phyloP scores from a whole-genome alignment of 306 rosid genomes.

The Glycine latifolia region DNA sequence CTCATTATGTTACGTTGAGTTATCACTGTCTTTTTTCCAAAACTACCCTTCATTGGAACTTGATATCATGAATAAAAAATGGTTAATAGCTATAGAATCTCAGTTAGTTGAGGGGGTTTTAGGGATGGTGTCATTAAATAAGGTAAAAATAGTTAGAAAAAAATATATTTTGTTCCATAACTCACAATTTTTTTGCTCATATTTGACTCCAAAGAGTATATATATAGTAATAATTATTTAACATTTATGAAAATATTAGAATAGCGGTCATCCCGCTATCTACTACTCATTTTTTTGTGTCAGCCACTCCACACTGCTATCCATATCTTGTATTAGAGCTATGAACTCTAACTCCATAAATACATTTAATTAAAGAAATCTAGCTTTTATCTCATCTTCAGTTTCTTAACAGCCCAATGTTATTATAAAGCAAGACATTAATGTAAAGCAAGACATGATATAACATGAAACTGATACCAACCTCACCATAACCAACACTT shows the following conservation, averaged over 20 bases:
- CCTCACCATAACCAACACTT: slow-evolving; percentile 92
- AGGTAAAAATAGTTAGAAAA: too few species aligned
- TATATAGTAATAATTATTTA: too few species aligned
- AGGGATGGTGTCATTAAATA: too few species aligned
- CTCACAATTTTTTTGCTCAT: too few species aligned
- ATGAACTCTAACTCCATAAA: background rate
- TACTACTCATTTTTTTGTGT: background rate
- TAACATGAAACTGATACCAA: slow-evolving; percentile 52
- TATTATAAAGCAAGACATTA: background rate
- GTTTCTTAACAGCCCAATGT: background rate
- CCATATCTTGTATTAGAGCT: background rate
- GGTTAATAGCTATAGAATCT: too few species aligned
- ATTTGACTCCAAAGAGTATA: too few species aligned
- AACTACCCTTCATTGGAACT: too few species aligned
- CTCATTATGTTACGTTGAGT: too few species aligned
- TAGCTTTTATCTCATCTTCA: background rate
- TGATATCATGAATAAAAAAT: too few species aligned
- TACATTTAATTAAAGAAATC: background rate
- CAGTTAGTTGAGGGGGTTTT: too few species aligned
- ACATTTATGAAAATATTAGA: background rate
- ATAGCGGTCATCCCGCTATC: background rate
- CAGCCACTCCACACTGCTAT: background rate
- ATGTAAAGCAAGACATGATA: slow-evolving; percentile 26
- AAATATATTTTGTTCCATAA: too few species aligned
- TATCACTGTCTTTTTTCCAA: too few species aligned